A percentile compares a stretch with the other conserved stretches of the same genome.
These are phyloP conservation scores for Candida sanyaensis DNA, from an alignment of 1,139 yeast species.

Conservation along the genomic window DNA sequence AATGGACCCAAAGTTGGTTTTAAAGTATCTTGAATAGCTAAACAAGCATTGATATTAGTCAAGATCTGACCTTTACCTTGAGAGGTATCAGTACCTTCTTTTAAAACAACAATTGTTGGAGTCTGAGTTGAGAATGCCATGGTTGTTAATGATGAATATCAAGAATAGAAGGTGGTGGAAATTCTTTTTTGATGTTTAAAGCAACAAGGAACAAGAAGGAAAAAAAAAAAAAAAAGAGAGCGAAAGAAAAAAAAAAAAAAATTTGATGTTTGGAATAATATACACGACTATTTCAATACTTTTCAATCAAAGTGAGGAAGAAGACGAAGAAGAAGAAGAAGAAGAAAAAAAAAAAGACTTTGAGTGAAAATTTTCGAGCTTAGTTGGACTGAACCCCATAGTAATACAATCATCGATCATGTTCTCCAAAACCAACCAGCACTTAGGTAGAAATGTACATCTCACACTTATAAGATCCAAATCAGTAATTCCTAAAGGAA, in stretches of 20 bases:
- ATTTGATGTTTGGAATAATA: not conserved
- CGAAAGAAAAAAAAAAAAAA: constrained; percentile 5
- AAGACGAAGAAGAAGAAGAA: constrained; percentile 3
- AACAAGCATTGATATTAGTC: constrained; percentile 93
- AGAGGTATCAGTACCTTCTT: constrained; percentile 96
- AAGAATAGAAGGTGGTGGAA: constrained; percentile 6
- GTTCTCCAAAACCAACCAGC: constrained; percentile 1
- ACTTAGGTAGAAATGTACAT: not conserved
- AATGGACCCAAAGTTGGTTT: constrained; percentile 96
- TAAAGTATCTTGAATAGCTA: constrained; percentile 94
- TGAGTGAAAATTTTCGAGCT: not conserved
- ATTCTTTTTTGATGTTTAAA: not conserved
- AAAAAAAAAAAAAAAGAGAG: not conserved
- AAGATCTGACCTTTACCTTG: constrained; percentile 97
- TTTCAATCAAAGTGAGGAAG: not conserved
- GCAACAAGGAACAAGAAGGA: too few relatives aligned
- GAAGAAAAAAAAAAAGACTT: not conserved
- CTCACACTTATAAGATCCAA: constrained; percentile 1
- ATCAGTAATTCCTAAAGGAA: not conserved
- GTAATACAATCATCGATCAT: not conserved
- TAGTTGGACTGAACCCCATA: not conserved
- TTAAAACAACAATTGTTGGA: constrained; percentile 94
- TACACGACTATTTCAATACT: constrained; percentile 3
- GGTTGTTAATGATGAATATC: not conserved
- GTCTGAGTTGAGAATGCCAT: constrained; percentile 93